Conservation (phyloP, 352 stramenopile species). For the Pythium grandisporangium region DNA sequence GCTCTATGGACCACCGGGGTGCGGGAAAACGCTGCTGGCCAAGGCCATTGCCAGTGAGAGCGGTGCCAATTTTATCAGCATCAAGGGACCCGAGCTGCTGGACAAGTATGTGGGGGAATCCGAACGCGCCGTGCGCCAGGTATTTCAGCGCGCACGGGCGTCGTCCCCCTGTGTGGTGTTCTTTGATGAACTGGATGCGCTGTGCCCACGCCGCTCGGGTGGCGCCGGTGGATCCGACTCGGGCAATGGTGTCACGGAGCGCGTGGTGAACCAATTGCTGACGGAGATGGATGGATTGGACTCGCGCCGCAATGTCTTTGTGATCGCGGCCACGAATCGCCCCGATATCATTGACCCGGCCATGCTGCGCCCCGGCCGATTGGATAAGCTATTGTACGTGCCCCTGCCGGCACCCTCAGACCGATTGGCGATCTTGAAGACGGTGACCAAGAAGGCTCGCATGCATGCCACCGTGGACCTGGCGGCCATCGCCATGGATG, state of each 20-base stretch:
- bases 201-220: conserved; percentile 90
- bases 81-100: conserved; percentile 98
- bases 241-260: conserved; percentile 89
- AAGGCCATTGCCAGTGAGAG: conserved; percentile 98
- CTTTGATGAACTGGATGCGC: conserved; percentile 98
- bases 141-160: conserved; percentile 97
- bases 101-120: conserved; percentile 99
- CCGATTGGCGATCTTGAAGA: conserved; percentile 88
- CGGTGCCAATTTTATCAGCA: conserved; percentile 98
- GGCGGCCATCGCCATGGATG: conserved; percentile 82
- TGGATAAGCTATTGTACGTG: conserved; percentile 99
- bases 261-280: conserved; percentile 97
- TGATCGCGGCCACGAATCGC: conserved; percentile 93
- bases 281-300: conserved; percentile 99
- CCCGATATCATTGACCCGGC: conserved; percentile 99
- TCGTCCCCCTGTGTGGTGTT: conserved; percentile 99
- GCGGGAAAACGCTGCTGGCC: conserved; percentile 98
- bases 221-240: conserved; percentile 45
- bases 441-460: conserved; percentile 68
- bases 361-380: conserved; percentile 96
- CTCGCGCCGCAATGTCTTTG: conserved; percentile 93
- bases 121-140: conserved; percentile 91
- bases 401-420: conserved; percentile 85
- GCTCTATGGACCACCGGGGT: conserved; percentile 97
- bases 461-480: conserved; percentile 81